A percentile compares a stretch with the other conserved stretches of the same genome.
Evolutionary conservation across 2,329 filamentous ascomycete genomes (phyloP).

Genomic region (Tolypocladium ovalisporum): DNA sequence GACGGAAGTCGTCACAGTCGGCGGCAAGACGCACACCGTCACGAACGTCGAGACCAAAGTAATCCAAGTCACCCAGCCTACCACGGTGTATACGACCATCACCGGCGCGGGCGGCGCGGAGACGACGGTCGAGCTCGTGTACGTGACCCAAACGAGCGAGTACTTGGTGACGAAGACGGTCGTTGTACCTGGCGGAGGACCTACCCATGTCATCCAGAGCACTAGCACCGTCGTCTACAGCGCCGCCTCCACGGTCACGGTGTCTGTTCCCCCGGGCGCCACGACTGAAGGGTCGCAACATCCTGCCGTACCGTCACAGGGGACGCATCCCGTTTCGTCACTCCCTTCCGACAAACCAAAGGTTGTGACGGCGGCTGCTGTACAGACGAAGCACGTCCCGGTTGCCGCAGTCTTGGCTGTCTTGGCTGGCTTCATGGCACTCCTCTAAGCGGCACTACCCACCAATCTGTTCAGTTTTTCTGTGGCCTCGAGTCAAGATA

Average conservation of each 20-base stretch:
- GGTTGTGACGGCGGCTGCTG: conserved; percentile 14
- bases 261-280: not conserved
- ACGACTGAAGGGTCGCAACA: not conserved
- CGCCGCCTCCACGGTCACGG: conserved; percentile 15
- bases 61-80: conserved; percentile 15
- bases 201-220: conserved; percentile 23
- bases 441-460: conserved; percentile 2
- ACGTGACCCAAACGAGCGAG: conserved; percentile 31
- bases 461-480: not conserved
- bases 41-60: conserved; percentile 13
- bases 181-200: conserved; percentile 21
- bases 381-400: conserved; percentile 17
- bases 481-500: no score
- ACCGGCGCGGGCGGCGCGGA: conserved; percentile 26
- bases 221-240: conserved; percentile 28
- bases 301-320: conserved; percentile 13
- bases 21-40: conserved; percentile 17
- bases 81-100: conserved; percentile 23
- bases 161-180: conserved; percentile 33
- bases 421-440: conserved; percentile 4
- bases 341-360: conserved; percentile 14
- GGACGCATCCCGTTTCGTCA: conserved; percentile 6
- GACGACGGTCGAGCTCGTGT: conserved; percentile 20
- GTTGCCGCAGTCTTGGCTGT: conserved; percentile 18
- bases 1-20: conserved; percentile 21